Evolutionary conservation across 2,329 filamentous ascomycete species (phyloP), one percentile per base, ranked within the genome.

Genomic region (Neonectria coccinea): DNA sequence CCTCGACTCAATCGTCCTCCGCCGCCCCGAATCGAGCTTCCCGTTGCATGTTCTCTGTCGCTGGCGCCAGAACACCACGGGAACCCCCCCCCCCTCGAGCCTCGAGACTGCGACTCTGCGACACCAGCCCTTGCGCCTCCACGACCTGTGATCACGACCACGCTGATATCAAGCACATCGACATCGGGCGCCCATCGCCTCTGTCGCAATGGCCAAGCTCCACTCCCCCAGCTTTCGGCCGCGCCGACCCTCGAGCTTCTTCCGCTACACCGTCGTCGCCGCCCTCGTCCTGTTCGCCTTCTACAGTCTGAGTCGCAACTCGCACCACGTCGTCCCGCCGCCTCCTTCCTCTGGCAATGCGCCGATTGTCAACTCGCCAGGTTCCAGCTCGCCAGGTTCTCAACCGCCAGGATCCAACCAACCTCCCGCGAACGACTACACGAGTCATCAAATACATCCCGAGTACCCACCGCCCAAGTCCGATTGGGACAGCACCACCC

Each of bases 181-280:
- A 5, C 5, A 18, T 53, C 4, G 25, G 22, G 16, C 54, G 48
- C 16, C 56, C 20, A 12, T 39, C 18, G 42, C 14, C 39, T 25
- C 41, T 50, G 27, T 48, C 61, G 59, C 62, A 18, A 75, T 76
- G 75, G 62, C 65, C 62, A 76, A 73, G 65, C 68, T 82, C 75
- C 74, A 79, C 64, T 77, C 80, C 66, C 77, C 80, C 36, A 76
- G 76, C 33, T 82, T 83, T 62, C 79, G 80, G 44, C 79, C 80
- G 60, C 78, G 81, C 62, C 79, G 82, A 58, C 79, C 77, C 9
- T 81, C 81, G 54, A 79, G 82, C 69, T 75, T 83, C 59, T 62
- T 83, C 27, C 81, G 81, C 59, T 83, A 81, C 62, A 68, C 76
- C 29, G 62, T 82, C 42, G 71, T 82, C n/a, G 75, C 76, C 57